phyloP scores from a whole-genome alignment of 208 protist species.

The Leishmania mexicana region DNA sequence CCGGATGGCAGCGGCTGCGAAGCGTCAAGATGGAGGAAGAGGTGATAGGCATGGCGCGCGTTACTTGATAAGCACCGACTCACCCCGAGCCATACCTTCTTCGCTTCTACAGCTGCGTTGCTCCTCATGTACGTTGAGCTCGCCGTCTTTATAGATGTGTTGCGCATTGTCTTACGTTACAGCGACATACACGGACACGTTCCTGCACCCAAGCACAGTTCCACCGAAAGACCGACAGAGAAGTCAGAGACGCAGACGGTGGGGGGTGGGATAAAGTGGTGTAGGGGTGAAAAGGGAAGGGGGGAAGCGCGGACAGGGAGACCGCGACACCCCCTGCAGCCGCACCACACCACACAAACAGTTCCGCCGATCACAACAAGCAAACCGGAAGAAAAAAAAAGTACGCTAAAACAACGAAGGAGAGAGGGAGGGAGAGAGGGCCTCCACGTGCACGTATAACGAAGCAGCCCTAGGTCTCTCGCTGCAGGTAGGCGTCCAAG shows the following conservation, averaged over 20 bases:
- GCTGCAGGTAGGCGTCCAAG: constrained; percentile 67
- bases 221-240: constrained; percentile 5
- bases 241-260: neutral
- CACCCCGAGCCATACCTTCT: neutral
- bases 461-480: constrained; percentile 17
- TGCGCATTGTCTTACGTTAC: neutral
- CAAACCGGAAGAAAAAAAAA: neutral
- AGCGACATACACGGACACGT: neutral
- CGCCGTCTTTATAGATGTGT: neutral
- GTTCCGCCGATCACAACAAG: neutral
- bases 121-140: neutral
- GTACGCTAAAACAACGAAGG: neutral
- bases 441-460: neutral
- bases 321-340: neutral
- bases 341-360: neutral
- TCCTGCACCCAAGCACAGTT: neutral
- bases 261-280: neutral
- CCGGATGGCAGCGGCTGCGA: neutral
- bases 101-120: neutral
- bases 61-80: neutral
- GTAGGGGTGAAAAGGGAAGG: neutral
- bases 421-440: neutral
- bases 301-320: neutral
- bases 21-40: neutral
- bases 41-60: neutral